These are phyloP conservation scores for Eutrema japonicum DNA, from an alignment of 345 rosid species.

Conservation along the genomic window DNA sequence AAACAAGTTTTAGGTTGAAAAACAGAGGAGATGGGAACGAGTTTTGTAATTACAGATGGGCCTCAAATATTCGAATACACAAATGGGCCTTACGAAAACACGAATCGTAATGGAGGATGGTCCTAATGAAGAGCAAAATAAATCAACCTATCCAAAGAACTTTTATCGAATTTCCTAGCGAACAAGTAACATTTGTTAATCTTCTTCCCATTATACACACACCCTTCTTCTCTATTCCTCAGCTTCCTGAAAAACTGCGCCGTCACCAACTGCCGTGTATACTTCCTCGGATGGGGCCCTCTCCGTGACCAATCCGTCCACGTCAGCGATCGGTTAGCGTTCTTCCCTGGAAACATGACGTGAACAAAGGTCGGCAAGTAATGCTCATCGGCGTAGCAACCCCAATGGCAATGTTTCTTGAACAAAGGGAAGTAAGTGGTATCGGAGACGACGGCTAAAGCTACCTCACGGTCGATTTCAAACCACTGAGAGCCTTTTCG, in stretches of 20 bases:
- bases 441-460: conserved; percentile 66
- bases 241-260: conserved; percentile 55
- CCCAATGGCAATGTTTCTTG: conserved; percentile 47
- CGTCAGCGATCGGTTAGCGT: conserved; percentile 64
- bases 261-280: conserved; percentile 47
- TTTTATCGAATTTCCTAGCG: conserved; percentile 75
- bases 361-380: conserved; percentile 69
- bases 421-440: conserved; percentile 51
- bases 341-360: conserved; percentile 51
- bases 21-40: background rate
- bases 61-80: background rate
- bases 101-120: background rate
- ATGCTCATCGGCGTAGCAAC: conserved; percentile 78
- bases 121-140: conserved; percentile 45
- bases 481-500: conserved; percentile 96
- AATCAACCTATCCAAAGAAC: conserved; percentile 55
- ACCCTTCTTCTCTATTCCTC: conserved; percentile 51
- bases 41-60: conserved; percentile 3
- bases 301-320: conserved; percentile 82
- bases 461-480: conserved; percentile 69
- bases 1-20: background rate
- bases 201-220: conserved; percentile 59
- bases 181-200: conserved; percentile 67
- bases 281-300: conserved; percentile 80
- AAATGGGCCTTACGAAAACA: background rate